A percentile compares a stretch with the other conserved stretches of the same genome.
phyloP scores from a whole-genome alignment of 352 stramenopile genomes.

The Phytophthora uliginosa region DNA sequence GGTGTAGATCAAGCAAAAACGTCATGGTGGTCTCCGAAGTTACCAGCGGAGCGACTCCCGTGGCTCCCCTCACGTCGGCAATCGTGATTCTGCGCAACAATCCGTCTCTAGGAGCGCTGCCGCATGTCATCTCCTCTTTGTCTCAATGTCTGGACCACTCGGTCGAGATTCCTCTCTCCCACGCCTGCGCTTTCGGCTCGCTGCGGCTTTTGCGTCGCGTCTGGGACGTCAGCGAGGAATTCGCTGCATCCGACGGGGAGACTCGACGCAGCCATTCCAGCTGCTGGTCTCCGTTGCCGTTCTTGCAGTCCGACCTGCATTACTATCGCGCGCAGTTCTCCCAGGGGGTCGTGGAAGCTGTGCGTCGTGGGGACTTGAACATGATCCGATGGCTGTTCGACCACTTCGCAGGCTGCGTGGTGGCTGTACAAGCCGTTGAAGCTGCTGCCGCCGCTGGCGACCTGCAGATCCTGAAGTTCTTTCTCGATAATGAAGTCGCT shows the following conservation, averaged over 20 bases:
- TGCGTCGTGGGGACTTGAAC: conserved; percentile 16
- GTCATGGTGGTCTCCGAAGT: too few species aligned
- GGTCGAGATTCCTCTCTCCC: conserved; percentile 22
- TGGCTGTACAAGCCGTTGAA: conserved; percentile 29
- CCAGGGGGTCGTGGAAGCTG: conserved; percentile 27
- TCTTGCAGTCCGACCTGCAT: conserved; percentile 23
- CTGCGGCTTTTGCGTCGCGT: conserved; percentile 28
- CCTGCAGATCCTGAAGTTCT: conserved; percentile 22
- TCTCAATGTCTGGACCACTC: conserved; percentile 39
- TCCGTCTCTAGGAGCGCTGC: conserved; percentile 22
- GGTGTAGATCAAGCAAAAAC: too few species aligned
- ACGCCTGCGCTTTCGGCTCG: conserved; percentile 26
- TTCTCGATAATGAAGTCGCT: conserved; percentile 17
- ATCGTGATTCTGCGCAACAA: conserved; percentile 21
- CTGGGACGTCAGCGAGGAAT: conserved; percentile 27
- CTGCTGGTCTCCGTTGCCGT: conserved; percentile 26
- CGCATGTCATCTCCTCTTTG: conserved; percentile 26
- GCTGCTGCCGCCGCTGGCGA: conserved; percentile 28
- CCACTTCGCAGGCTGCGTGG: conserved; percentile 29
- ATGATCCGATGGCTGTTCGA: conserved; percentile 36
- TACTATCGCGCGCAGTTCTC: conserved; percentile 37
- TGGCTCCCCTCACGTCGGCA: conserved; percentile 16
- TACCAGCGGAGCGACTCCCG: background rate
- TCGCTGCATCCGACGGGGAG: background rate
- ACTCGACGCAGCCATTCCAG: background rate